Evolutionary conservation across 192 early-diverging fungal genomes (phyloP), one percentile per base, ranked within the genome.

Genomic region (Backusella tarrabulga): DNA sequence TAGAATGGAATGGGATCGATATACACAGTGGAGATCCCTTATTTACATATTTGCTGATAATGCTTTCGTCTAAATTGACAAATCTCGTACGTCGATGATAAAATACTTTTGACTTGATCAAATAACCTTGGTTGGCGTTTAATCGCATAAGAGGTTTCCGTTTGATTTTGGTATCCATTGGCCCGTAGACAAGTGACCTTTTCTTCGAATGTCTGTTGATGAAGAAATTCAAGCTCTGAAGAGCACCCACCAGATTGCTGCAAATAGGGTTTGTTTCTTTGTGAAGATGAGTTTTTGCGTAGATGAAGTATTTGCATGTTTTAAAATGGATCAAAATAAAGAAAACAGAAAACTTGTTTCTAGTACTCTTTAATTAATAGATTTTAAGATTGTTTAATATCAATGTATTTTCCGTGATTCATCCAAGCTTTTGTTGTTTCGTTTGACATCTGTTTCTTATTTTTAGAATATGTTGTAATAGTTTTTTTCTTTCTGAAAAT

Each of bases 31-130:
- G 12, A 12, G 0, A 42, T 12, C 8, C 34, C 34, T 73, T 29
- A 72, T 29, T 17, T 41, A 36, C 34, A 71, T 41, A 71, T 71
- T 38, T 71, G n/a, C 14, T 71, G 70, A 32, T 29, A 71, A 15
- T 60, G 6, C 21, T 21, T 34, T 34, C 21, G 4, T 26, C 42
- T 63, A 63, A 63, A 63, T 63, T 63, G 56, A 63, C 56, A 63
- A 29, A 63, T 63, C 12, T 29, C 56, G 26, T 63, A 63, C 21
- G 56, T 63, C 26, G 56, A 63, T 14, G 56, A 23, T 12, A 63
- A 63, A 9, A 63, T 29, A 63, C 56, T 63, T 29, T 63, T 63
- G 26, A 63, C 56, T 63, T 63, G 56, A 14, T 29, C 56, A 29
- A 63, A 63, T 63, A 63, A 29, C 23, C 26, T 63, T 63, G 21